Evolutionary conservation across 371 early-diverging fungal species (phyloP), one percentile per base, ranked within the genome.

Genomic region (Mortierella sp.): DNA sequence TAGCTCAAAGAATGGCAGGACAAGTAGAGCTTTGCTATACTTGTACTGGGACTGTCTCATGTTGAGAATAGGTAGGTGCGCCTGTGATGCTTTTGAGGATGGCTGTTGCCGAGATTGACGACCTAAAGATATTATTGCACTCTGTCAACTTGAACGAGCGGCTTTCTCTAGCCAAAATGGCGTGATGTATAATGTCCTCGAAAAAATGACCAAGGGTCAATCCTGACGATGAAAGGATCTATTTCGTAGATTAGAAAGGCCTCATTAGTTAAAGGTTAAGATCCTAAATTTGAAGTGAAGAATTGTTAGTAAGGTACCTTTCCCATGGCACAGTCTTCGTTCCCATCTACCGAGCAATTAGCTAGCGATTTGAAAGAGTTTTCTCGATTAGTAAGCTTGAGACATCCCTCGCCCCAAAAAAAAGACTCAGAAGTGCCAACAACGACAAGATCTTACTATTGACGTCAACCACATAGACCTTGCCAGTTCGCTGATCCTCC

Each of bases 391-490:
- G 5, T 25, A 5, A 19, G 19, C 26, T 25, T 15, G 7, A 14
- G 19, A 23, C 26, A 25, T 7, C 53, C 19, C 25, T 26, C 26
- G 25, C 23, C 12, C 19, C 7, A 52, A 43, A 23, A 56, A 0
- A n/a, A 28, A 2, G 7, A 52, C 43, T 37, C 11, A n/a, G n/a
- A n/a, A n/a, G 47, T 57, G 48, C 57, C 18, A 46, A 37, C 2
- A 14, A 50, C 28, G 19, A 26, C 52, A 15, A n/a, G 0, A 6
- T 15, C 48, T 45, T 63, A 72, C 79, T 69, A 63, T 77, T 72
- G 48, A 77, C 79, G 48, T 76, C 79, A 6, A 77, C 69, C 12
- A 77, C 73, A 62, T 66, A 77, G 25, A 77, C 63, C 12, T 68
- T 56, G 21, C 68, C 71, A 0, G 69, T 62, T 15, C 79, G 70